phyloP scores from a whole-genome alignment of 208 protist genomes.

The Acanthamoeba sp. region DNA sequence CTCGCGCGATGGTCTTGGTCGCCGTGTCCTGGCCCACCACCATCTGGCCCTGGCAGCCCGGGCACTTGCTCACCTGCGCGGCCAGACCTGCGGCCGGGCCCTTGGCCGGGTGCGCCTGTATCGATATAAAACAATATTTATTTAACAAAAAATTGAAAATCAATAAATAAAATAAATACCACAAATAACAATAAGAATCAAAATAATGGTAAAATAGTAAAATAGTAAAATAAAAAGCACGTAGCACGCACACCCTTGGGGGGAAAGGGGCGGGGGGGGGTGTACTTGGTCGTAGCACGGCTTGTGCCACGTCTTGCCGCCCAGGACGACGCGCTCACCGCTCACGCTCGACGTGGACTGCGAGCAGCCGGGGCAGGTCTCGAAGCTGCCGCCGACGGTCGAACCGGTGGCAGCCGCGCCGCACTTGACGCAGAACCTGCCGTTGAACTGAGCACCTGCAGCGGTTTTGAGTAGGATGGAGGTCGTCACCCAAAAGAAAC shows the following conservation, averaged over 20 bases:
- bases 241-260: neutral
- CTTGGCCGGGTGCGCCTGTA: slow-evolving; percentile 16
- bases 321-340: neutral
- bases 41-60: slow-evolving; percentile 41
- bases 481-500: too few species aligned
- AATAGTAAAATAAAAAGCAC: neutral
- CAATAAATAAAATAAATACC: too few species aligned
- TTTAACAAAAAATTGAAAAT: too few species aligned
- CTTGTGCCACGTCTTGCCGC: slow-evolving; percentile 57
- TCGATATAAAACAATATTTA: too few species aligned
- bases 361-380: slow-evolving; percentile 39
- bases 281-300: slow-evolving; percentile 45
- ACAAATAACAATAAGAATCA: too few species aligned
- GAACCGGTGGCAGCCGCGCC: slow-evolving; percentile 36
- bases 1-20: slow-evolving; percentile 37
- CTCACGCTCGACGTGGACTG: neutral
- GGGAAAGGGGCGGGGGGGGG: neutral
- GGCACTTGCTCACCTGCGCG: slow-evolving; percentile 44
- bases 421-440: slow-evolving; percentile 49
- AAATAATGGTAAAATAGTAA: too few species aligned
- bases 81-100: slow-evolving; percentile 1
- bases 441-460: slow-evolving; percentile 64
- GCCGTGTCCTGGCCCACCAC: slow-evolving; percentile 48
- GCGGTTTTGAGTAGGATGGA: too few species aligned
- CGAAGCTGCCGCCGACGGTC: slow-evolving; percentile 49